phyloP scores from a whole-genome alignment of 345 rosid species.

The Litchi chinensis region DNA sequence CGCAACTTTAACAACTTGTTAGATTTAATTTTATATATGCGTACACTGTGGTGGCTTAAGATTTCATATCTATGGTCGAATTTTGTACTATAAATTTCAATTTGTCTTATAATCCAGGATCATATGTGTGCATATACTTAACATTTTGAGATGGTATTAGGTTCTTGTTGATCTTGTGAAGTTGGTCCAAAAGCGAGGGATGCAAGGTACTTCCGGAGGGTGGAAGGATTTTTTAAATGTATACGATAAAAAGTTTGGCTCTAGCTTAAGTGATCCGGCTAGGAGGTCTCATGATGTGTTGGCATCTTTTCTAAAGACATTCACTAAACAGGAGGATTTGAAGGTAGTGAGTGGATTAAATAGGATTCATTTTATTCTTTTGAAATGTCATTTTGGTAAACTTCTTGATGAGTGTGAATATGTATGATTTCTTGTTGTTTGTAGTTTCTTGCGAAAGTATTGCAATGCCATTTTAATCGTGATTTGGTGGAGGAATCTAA shows the following conservation, averaged over 20 bases:
- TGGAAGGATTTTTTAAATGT: conserved; percentile 75
- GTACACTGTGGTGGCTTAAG: background rate
- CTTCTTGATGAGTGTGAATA: background rate
- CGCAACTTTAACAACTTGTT: background rate
- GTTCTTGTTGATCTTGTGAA: conserved; percentile 71
- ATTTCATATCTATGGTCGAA: no score
- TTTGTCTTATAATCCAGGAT: no score
- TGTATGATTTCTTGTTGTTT: conserved; percentile 19
- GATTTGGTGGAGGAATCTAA: conserved; percentile 38
- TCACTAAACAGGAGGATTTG: conserved; percentile 44
- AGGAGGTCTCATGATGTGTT: conserved; percentile 56
- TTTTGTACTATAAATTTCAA: no score
- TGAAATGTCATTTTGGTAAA: background rate
- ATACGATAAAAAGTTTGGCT: conserved; percentile 56
- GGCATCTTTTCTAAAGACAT: conserved; percentile 61
- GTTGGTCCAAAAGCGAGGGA: conserved; percentile 56
- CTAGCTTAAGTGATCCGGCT: conserved; percentile 71
- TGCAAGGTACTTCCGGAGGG: conserved; percentile 54
- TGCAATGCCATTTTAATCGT: conserved; percentile 51
- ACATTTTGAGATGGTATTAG: conserved; percentile 28
- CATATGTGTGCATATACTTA: background rate
- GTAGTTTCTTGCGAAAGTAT: conserved; percentile 51
- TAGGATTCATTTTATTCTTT: background rate
- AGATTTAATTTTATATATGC: background rate
- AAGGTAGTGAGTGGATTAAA: conserved; percentile 39